phyloP scores from a whole-genome alignment of 306 rosid species.

The Vigna reflexopilosa region DNA sequence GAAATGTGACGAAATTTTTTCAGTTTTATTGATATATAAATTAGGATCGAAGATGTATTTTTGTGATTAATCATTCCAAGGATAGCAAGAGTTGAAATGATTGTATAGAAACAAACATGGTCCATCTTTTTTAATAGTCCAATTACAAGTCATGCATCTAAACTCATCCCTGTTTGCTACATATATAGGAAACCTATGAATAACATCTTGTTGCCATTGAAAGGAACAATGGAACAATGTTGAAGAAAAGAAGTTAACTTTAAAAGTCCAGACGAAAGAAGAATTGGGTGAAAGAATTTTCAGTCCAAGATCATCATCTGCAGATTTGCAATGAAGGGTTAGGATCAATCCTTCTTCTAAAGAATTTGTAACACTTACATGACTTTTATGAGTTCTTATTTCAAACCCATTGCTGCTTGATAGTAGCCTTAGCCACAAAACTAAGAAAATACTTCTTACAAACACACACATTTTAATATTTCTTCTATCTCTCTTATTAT shows the following conservation, averaged over 20 bases:
- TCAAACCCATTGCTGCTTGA: not conserved
- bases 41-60: no score
- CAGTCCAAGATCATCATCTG: not conserved
- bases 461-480: not conserved
- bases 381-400: not conserved
- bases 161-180: not conserved
- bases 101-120: not conserved
- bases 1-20: no score
- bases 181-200: not conserved
- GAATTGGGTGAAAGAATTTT: not conserved
- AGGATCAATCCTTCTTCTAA: not conserved
- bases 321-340: not conserved
- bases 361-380: not conserved
- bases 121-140: not conserved
- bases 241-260: not conserved
- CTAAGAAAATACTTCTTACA: not conserved
- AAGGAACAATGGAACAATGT: not conserved
- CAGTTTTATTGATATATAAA: no score
- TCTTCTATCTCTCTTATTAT: not conserved
- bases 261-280: not conserved
- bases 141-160: not conserved
- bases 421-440: not conserved
- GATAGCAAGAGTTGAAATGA: not conserved
- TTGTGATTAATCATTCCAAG: not conserved
- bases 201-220: not conserved